Percentiles rank a stretch among this genome's conserved stretches.
These are phyloP conservation scores for Colletotrichum sansevieriae DNA, from an alignment of 2,329 filamentous ascomycete species.

Conservation along the genomic window DNA sequence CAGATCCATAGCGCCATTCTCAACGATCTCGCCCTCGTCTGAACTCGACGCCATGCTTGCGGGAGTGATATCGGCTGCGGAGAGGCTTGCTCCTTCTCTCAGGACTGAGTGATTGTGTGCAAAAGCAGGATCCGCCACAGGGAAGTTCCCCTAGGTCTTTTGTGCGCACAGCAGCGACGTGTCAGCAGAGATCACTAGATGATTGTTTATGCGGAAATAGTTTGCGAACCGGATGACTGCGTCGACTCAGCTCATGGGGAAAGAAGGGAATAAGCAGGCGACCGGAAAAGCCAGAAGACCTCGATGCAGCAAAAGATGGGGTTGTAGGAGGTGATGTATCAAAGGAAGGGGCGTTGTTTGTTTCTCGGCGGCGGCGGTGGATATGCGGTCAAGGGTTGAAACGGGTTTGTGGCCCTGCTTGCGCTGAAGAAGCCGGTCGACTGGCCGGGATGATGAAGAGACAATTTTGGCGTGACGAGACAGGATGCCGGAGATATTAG, in stretches of 20 bases:
- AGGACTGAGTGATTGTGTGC: neutral
- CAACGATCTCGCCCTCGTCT: constrained; percentile 89
- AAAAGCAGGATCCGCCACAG: constrained; percentile 40
- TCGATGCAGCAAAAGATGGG: constrained; percentile 14
- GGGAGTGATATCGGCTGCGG: neutral
- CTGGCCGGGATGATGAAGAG: constrained; percentile 26
- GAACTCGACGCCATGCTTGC: constrained; percentile 66
- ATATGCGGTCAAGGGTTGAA: constrained; percentile 39
- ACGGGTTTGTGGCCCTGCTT: constrained; percentile 10
- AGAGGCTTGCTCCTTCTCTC: neutral
- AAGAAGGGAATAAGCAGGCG: constrained; percentile 9
- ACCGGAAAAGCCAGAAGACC: constrained; percentile 22
- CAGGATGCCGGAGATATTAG: constrained; percentile 27
- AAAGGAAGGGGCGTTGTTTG: constrained; percentile 10
- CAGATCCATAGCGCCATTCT: constrained; percentile 72
- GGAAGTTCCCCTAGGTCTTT: constrained; percentile 40
- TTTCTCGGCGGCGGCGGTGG: constrained; percentile 9
- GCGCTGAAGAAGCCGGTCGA: constrained; percentile 13
- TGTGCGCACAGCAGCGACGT: constrained; percentile 40
- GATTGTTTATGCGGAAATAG: constrained; percentile 38
- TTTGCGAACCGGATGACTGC: constrained; percentile 44
- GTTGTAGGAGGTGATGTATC: constrained; percentile 3
- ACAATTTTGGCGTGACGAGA: constrained; percentile 25
- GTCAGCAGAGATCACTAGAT: constrained; percentile 42
- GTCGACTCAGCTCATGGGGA: constrained; percentile 43